Conservation (phyloP, 805 yeast genomes). For the Kluyveromyces nonfermentans region DNA sequence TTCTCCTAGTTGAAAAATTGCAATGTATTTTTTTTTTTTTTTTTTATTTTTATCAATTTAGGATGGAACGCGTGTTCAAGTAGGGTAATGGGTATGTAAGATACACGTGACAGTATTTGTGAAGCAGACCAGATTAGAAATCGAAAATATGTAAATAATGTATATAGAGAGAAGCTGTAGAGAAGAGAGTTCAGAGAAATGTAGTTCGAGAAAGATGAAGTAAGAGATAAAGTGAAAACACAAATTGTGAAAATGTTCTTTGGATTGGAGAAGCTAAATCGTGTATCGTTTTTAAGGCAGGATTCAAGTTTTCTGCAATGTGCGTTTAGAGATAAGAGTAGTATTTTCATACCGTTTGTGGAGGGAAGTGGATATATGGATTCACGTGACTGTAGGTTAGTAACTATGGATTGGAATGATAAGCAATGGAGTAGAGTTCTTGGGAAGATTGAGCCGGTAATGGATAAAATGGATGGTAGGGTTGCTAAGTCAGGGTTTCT, state of each 20-base stretch:
- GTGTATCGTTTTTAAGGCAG: conserved; percentile 48
- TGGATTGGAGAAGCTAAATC: conserved; percentile 41
- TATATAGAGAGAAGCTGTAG: no score
- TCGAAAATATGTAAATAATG: no score
- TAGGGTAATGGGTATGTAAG: no score
- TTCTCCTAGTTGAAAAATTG: neutral
- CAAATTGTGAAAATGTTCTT: conserved; percentile 27
- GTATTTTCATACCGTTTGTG: conserved; percentile 33
- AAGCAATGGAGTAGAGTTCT: conserved; percentile 5
- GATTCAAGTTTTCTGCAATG: conserved; percentile 38
- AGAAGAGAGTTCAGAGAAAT: no score
- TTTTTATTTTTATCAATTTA: no score
- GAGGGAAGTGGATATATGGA: conserved; percentile 23
- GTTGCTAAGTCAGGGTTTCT: conserved; percentile 11
- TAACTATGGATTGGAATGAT: conserved; percentile 3
- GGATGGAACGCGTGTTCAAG: no score
- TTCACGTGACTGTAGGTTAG: conserved; percentile 4
- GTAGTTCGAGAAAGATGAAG: no score
- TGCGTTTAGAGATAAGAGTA: conserved; percentile 34
- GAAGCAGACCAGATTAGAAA: no score
- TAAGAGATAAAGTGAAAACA: no score
- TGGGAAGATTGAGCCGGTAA: conserved; percentile 7
- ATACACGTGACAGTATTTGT: no score
- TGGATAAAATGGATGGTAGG: conserved; percentile 13
- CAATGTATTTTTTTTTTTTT: neutral